Base-by-base conservation (phyloP, 2,329 filamentous ascomycete genomes). In the Cordyceps javanica region DNA sequence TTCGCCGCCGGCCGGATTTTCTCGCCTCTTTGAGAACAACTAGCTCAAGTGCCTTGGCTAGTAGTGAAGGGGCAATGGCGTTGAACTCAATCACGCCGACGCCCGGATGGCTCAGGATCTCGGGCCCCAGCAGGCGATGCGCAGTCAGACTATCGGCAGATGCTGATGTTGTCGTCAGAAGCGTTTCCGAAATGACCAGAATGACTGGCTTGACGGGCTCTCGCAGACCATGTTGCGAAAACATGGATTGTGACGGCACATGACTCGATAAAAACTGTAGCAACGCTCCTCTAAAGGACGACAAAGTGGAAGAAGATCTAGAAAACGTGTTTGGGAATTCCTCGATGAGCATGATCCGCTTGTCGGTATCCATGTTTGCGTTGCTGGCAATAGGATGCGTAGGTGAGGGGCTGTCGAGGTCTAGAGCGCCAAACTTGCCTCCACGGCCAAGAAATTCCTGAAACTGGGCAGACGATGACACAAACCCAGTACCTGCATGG, bases 141-240 rank as follows among this genome's bases (percentile, higher is more conserved):
- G 91, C 91, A 1, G 94, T 99, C 66, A 97, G 91, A 70, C 90
- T 97, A 67, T 97, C 92, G 13, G 90, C 86, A 10, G 89, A 86
- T 2, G 91, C 88, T 3, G 90, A 92, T 8, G 87, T 91, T 1
- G 91, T 94, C 0, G 90, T 93, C 16, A 96, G 75, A 14, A 96
- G 77, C 0, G 91, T 95, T 71, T 99, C 94, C 0, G 94, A 97
- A 52, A 99, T 85, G 59, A 99, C 82, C 75, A 99, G 86, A 32
- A 99, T 82, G 36, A 97, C 79, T 0, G 94, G 94, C 1, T 83
- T 85, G 26, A 85, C 75, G 10, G 77, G 71, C 3, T 81, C 77
- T 52, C 65, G 64, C 32, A 64, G 70, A 50, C 66, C 72, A 64
- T 72, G 76, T 60, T 67, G 76, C 23, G 70, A 73, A 68, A 76